Base-by-base conservation (phyloP, 2,329 filamentous ascomycete genomes). In the Aspergillus japonicus region DNA sequence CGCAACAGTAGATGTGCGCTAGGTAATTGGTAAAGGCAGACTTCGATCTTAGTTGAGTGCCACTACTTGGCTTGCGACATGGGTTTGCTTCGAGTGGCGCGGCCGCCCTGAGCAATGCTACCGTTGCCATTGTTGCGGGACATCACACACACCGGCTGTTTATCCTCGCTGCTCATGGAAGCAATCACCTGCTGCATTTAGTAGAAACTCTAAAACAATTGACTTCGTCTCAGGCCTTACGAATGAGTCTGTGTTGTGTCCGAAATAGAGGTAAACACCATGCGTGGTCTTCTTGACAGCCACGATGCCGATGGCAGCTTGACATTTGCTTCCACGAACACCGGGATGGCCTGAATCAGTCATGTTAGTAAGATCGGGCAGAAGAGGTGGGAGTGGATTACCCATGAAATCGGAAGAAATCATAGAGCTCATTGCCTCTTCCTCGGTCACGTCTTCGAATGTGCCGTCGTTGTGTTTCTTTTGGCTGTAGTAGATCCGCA, bases 201-300 rank as follows among this genome's bases (percentile, higher is more conserved):
- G 64, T 10, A 47, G 48, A 23, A n/a, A 2, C 7, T 1, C 6
- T 21, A 4, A 4, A 11, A 44, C 16, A 44, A 16, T 44, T 5
- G 2, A 42, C 29, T 4, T 7, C 23, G 4, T 16, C 7, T 44
- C 6, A 31, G 44, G 24, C 70, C 80, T 73, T 71, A 83, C 85
- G 70, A 89, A 89, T 1, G 86, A 89, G 73, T 98, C 94, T 0
- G 95, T 99, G 71, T 98, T 99, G 81, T 99, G 95, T 1, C 90
- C 93, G 78, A 96, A 99, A 75, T 94, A 94, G 54, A 99, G 84
- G 71, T 90, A 92, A 64, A 91, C 87, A 1, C 92, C 92, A 23
- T 85, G 82, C 12, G 80, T 81, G 0, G 85, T 89, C 79, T 92
- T 95, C 79, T 98, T 98, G 68, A 97, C 90, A 0, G 88, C 87